A percentile compares a stretch with the other conserved stretches of the same genome.
Evolutionary conservation across 1,139 yeast genomes (phyloP).

Genomic region (Pichia sp.): DNA sequence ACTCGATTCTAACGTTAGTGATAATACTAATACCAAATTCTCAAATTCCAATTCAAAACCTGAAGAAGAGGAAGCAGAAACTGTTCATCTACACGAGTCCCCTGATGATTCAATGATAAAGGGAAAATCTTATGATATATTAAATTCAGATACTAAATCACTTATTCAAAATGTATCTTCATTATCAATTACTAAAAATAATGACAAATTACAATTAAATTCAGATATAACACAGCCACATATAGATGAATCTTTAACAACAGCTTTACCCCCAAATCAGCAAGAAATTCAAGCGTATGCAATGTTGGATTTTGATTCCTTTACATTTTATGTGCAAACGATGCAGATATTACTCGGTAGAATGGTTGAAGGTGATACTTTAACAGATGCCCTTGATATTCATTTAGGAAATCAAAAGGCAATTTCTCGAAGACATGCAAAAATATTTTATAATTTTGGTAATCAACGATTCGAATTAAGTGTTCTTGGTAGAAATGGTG

Average conservation of each 20-base stretch:
- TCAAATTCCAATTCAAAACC: no score
- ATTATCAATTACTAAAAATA: neutral
- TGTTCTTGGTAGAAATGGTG: conserved; percentile 90
- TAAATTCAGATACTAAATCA: neutral
- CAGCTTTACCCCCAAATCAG: conserved; percentile 3
- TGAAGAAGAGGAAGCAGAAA: conserved; percentile 16
- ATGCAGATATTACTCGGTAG: conserved; percentile 90
- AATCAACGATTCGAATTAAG: conserved; percentile 88
- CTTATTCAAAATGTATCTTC: neutral
- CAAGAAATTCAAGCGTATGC: conserved; percentile 77
- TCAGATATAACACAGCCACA: no score
- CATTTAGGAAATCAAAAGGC: conserved; percentile 89
- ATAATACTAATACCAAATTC: no score
- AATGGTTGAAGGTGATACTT: conserved; percentile 64
- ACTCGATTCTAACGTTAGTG: conserved; percentile 1
- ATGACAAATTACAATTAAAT: no score
- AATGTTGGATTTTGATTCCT: conserved; percentile 83
- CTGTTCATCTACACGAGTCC: conserved; percentile 12
- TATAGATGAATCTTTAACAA: neutral
- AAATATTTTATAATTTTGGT: conserved; percentile 91
- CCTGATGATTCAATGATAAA: conserved; percentile 2
- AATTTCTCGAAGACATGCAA: conserved; percentile 87
- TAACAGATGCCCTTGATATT: conserved; percentile 67
- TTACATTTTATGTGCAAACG: conserved; percentile 92
- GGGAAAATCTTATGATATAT: neutral